A percentile compares a stretch with the other conserved stretches of the same genome.
Conservation (phyloP, 2,329 filamentous ascomycete genomes). For the Rhexocercosporidium sp. region DNA sequence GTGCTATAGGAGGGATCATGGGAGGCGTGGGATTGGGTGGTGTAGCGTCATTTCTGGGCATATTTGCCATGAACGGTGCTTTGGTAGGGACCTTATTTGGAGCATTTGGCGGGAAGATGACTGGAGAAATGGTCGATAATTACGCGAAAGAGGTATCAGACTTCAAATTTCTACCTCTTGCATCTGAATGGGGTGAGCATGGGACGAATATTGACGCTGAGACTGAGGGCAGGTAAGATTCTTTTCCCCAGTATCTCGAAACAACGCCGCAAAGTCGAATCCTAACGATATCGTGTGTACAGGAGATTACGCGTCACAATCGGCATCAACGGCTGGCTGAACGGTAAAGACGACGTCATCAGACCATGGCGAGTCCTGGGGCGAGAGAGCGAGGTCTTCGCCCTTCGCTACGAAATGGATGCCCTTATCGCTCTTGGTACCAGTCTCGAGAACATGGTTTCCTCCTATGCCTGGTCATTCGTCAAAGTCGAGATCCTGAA, state of each 20-base stretch:
- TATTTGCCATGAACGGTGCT: conserved; percentile 84
- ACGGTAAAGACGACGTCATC: conserved; percentile 73
- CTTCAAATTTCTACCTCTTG: conserved; percentile 76
- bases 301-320: conserved; percentile 77
- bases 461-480: conserved; percentile 59
- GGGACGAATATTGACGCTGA: conserved; percentile 35
- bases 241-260: neutral
- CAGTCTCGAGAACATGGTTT: conserved; percentile 71
- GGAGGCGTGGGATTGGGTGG: conserved; percentile 84
- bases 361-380: conserved; percentile 80
- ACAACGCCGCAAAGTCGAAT: neutral
- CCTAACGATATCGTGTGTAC: conserved; percentile 16
- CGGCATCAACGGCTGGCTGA: conserved; percentile 87
- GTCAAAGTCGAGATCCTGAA: conserved; percentile 68
- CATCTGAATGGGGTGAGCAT: conserved; percentile 44
- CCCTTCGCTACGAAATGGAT: conserved; percentile 81
- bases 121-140: conserved; percentile 82
- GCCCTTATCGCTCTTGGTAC: conserved; percentile 78
- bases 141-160: conserved; percentile 90
- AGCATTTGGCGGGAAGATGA: conserved; percentile 82
- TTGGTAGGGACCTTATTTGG: conserved; percentile 88
- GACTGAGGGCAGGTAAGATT: conserved; percentile 39
- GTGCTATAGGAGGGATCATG: conserved; percentile 83
- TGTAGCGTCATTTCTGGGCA: conserved; percentile 83
- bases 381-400: conserved; percentile 78